Conservation (phyloP, 768 basidiomycete genomes). For the Rhizopogon salebrosus region DNA sequence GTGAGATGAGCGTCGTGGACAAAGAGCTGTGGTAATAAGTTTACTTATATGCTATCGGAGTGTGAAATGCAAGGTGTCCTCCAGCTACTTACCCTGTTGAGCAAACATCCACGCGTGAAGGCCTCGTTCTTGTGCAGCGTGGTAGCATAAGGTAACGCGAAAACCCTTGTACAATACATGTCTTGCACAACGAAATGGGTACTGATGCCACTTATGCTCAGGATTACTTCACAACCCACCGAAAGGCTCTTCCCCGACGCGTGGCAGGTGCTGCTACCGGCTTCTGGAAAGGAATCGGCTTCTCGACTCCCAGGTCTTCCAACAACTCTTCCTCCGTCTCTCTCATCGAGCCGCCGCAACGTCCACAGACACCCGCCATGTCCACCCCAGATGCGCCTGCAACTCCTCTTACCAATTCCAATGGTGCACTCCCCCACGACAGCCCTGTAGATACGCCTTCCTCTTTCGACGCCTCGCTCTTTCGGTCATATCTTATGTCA, state of each 20-base stretch:
- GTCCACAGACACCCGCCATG: conserved; percentile 7
- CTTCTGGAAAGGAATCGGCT: conserved; percentile 19
- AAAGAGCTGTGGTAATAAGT: neutral
- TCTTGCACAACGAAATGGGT: neutral
- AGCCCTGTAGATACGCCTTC: conserved; percentile 34
- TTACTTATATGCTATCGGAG: neutral
- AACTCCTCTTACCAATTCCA: conserved; percentile 25
- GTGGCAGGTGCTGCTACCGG: conserved; percentile 15
- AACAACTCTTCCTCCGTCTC: conserved; percentile 7
- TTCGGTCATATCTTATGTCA: conserved; percentile 64
- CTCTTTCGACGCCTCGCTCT: conserved; percentile 62
- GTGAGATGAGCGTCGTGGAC: neutral
- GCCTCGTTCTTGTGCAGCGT: conserved; percentile 14
- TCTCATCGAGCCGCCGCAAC: neutral
- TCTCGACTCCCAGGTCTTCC: conserved; percentile 13
- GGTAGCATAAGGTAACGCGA: conserved; percentile 5
- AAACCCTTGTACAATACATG: neutral
- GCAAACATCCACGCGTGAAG: conserved; percentile 7
- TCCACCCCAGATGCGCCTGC: conserved; percentile 12
- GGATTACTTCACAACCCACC: conserved; percentile 27
- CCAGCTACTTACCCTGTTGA: conserved; percentile 1
- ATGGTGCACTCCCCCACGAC: conserved; percentile 21
- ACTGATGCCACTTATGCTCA: conserved; percentile 19
- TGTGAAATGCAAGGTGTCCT: neutral
- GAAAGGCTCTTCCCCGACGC: conserved; percentile 18